phyloP scores from a whole-genome alignment of 306 rosid species.

The Sechiopsis laciniata region DNA sequence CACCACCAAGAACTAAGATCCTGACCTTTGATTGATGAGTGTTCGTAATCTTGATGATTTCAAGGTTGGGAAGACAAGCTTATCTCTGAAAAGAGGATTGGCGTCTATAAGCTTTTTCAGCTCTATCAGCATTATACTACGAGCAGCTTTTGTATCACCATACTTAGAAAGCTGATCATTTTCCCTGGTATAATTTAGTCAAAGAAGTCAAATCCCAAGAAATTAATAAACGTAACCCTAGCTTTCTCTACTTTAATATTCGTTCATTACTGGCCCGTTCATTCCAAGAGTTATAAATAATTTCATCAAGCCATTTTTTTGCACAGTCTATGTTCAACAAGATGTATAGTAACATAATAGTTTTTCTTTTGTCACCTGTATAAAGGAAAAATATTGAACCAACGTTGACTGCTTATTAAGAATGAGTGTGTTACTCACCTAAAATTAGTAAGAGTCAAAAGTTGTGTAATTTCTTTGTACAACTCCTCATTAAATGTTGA shows the following conservation, averaged over 20 bases:
- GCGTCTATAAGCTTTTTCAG: slow-evolving; percentile 74
- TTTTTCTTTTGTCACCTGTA: neutral
- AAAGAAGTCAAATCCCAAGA: neutral
- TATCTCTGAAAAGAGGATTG: slow-evolving; percentile 74
- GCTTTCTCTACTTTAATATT: too few species aligned
- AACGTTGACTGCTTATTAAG: neutral
- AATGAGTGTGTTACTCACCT: slow-evolving; percentile 42
- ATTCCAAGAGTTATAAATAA: neutral
- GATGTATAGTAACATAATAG: neutral
- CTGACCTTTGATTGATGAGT: slow-evolving; percentile 78
- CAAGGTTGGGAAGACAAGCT: slow-evolving; percentile 63
- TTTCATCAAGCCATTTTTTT: neutral
- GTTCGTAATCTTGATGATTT: slow-evolving; percentile 70
- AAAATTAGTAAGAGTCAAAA: slow-evolving; percentile 65
- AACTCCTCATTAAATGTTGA: slow-evolving; percentile 71
- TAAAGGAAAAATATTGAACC: neutral
- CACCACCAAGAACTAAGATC: slow-evolving; percentile 23
- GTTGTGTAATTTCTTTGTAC: slow-evolving; percentile 82
- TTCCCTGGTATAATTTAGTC: slow-evolving; percentile 49
- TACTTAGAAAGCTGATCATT: slow-evolving; percentile 77
- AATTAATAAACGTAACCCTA: neutral
- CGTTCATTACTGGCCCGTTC: neutral
- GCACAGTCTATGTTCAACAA: neutral
- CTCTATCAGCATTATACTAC: slow-evolving; percentile 74
- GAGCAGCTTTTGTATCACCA: slow-evolving; percentile 78